Base-by-base conservation (phyloP, 148 eudicot species). In the Gaultheria prostrata region DNA sequence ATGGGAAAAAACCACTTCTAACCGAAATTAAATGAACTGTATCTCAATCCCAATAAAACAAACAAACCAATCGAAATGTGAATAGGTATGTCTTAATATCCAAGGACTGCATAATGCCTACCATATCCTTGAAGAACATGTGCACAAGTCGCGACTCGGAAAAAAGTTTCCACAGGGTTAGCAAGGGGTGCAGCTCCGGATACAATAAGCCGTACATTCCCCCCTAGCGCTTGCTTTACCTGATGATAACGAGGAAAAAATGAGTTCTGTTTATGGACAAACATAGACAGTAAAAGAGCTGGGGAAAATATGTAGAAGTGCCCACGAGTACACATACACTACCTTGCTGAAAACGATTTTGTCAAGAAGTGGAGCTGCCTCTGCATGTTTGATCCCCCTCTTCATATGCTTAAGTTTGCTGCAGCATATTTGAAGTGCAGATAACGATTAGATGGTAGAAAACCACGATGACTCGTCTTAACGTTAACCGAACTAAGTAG, bases 171-270 rank as follows among this genome's bases (percentile, higher is more conserved):
- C 43, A 97, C 95, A 85, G 95, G 99, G 35, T 89, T 82, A 76
- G 99, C 95, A 82, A 97, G 97, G 61, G 99, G 99, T n/a, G 99
- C 99, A 78, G 97, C 99, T 88, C 99, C 99, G 76, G 98, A 97
- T 82, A 97, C 83, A 61, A 97, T 97, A 77, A 97, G 87, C 46
- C 96, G 91, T 80, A 93, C 97, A 79, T 79, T 93, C 54, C 99
- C 99, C 17, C 99, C 99, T 43, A 97, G 87, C 8, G 90, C 96
- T 87, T 92, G 89, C 88, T 95, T 97, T 73, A 95, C 94, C 99
- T 97, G 90, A 83, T 61, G 39, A 63, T 72, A 69, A 63, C 24
- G 24, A 26, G 83, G 59, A 56, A 51, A 69, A 50, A 28, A 51
- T 76, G 46, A 81, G 17, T 63, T 24, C 32, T 63, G 24, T 24